phyloP scores from a whole-genome alignment of 495 filamentous ascomycete species.

The Podospora sp. region DNA sequence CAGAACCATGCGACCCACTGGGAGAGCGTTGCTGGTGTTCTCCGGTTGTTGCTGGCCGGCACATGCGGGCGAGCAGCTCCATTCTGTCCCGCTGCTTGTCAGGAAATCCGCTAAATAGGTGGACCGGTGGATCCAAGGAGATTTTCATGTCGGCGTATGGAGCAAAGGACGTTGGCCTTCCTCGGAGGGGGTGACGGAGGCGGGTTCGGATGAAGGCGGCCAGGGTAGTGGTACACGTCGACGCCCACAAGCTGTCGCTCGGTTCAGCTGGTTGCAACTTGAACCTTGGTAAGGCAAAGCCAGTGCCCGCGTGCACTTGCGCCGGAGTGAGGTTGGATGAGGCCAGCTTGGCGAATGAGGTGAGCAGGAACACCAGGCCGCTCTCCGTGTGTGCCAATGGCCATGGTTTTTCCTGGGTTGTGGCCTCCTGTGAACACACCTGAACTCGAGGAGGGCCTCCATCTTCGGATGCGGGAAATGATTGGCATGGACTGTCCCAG shows the following conservation, averaged over 20 bases:
- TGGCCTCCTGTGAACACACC: slow-evolving; percentile 9
- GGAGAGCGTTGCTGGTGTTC: background rate
- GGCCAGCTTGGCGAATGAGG: slow-evolving; percentile 1
- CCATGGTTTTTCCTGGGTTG: slow-evolving; percentile 1
- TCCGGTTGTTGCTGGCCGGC: background rate
- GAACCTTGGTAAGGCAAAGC: background rate
- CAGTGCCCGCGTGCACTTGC: background rate
- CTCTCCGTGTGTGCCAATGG: slow-evolving; percentile 12
- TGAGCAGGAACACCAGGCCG: background rate
- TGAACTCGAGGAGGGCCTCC: background rate
- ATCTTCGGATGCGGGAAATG: slow-evolving; percentile 4
- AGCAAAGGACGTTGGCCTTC: slow-evolving; percentile 5
- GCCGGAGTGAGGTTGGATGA: background rate
- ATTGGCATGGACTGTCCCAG: slow-evolving; percentile 10
- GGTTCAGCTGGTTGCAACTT: slow-evolving; percentile 10
- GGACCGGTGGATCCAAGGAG: slow-evolving; percentile 17
- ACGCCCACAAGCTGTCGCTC: background rate
- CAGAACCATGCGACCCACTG: background rate
- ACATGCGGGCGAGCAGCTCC: background rate
- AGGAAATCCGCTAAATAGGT: slow-evolving; percentile 2
- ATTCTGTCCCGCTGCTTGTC: background rate
- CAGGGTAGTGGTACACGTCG: background rate
- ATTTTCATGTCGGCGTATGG: slow-evolving; percentile 15
- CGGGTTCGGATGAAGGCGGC: background rate
- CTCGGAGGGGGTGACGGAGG: slow-evolving; percentile 4